Percentiles rank a stretch among this genome's conserved stretches.
Evolutionary conservation across 78 protist genomes (phyloP).

Genomic region (Planoprotostelium fungivorum): DNA sequence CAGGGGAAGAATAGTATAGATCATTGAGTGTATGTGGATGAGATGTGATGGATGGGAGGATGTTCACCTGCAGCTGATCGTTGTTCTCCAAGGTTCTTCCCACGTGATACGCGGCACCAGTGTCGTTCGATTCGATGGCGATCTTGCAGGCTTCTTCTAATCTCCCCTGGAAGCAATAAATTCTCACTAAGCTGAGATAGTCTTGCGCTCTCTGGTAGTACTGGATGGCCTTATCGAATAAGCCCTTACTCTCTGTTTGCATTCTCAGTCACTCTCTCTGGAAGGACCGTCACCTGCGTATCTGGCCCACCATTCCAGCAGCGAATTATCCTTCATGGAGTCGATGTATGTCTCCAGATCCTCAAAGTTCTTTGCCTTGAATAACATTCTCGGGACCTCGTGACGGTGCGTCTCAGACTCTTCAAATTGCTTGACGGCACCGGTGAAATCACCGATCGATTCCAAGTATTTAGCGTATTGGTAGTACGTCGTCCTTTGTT

Average conservation of each 20-base stretch:
- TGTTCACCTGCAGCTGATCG: background rate
- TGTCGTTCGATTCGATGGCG: background rate
- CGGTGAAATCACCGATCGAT: constrained; percentile 16
- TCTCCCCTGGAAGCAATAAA: constrained; percentile 17
- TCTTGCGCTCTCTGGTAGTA: constrained; percentile 56
- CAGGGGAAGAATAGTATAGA: too few species aligned
- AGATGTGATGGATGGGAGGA: background rate
- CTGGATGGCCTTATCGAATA: constrained; percentile 20
- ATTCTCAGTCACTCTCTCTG: background rate
- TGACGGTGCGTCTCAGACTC: constrained; percentile 4
- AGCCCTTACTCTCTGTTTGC: constrained; percentile 21
- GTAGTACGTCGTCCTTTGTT: constrained; percentile 19
- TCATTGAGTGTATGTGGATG: too few species aligned
- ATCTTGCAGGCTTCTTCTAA: background rate
- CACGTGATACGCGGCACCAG: constrained; percentile 60
- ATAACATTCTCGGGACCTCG: constrained; percentile 72
- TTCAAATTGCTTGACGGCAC: constrained; percentile 32
- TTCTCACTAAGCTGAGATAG: constrained; percentile 37
- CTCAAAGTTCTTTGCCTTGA: background rate
- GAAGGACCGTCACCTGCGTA: background rate
- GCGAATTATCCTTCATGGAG: background rate
- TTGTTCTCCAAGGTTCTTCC: constrained; percentile 36
- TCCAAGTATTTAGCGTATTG: constrained; percentile 32
- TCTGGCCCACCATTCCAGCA: constrained; percentile 67
- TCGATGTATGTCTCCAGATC: constrained; percentile 26